phyloP scores from a whole-genome alignment of 2,329 filamentous ascomycete species.

The Nothomitra cinnamomea region DNA sequence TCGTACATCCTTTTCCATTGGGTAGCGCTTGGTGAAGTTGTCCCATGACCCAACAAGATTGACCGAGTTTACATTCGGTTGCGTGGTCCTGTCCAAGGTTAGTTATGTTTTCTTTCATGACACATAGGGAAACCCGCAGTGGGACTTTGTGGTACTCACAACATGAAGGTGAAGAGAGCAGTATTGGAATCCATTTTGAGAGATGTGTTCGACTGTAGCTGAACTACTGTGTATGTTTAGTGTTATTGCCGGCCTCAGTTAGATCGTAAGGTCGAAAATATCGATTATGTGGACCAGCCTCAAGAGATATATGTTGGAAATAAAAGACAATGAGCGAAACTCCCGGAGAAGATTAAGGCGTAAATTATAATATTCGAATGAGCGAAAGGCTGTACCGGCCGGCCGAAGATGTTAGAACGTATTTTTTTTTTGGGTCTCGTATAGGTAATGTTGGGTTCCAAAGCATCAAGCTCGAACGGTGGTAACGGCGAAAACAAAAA shows the following conservation, averaged over 20 bases:
- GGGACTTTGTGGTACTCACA: slow-evolving; percentile 33
- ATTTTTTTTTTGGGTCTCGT: neutral
- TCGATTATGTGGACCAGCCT: no score
- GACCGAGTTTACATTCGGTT: slow-evolving; percentile 48
- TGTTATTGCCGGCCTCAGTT: no score
- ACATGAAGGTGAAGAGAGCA: slow-evolving; percentile 50
- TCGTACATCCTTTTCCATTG: slow-evolving; percentile 63
- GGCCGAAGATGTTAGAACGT: neutral
- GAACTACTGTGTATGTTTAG: no score
- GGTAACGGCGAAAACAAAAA: neutral
- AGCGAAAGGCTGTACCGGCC: neutral
- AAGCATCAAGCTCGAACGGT: neutral
- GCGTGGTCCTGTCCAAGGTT: slow-evolving; percentile 33
- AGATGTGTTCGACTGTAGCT: neutral
- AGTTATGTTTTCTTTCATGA: no score
- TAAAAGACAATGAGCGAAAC: no score
- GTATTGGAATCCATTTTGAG: slow-evolving; percentile 21
- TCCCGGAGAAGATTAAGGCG: no score
- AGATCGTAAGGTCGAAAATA: no score
- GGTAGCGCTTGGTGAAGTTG: slow-evolving; percentile 67
- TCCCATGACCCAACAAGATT: slow-evolving; percentile 87
- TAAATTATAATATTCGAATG: neutral
- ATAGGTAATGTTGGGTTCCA: neutral
- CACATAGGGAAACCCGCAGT: no score
- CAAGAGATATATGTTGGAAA: no score